Conservation (phyloP, 1,284 basidiomycete genomes). For the Wallemia ichthyophaga region DNA sequence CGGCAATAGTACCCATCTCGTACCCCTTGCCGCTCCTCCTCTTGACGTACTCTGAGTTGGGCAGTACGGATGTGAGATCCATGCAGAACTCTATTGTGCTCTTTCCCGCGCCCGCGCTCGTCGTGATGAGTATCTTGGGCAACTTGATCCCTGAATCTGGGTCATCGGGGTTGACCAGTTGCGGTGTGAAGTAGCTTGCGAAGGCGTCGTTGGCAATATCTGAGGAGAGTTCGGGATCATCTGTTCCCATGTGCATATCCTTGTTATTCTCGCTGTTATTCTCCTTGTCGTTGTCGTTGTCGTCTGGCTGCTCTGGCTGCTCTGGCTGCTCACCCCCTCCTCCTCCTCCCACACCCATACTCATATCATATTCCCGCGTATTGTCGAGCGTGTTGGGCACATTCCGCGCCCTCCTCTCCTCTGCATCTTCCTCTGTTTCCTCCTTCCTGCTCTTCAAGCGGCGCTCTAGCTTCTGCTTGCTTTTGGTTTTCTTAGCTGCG, state of each 20-base stretch:
- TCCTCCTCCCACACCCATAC: slow-evolving; percentile 17
- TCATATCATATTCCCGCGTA: slow-evolving; percentile 62
- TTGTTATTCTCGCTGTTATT: slow-evolving; percentile 3
- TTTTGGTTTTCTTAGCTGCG: not conserved
- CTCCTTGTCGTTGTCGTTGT: slow-evolving; percentile 6
- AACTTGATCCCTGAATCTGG: slow-evolving; percentile 23
- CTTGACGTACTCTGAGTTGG: slow-evolving; percentile 74
- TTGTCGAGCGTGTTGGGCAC: slow-evolving; percentile 79
- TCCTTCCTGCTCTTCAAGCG: not conserved
- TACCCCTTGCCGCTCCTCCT: slow-evolving; percentile 76
- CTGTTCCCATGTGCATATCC: slow-evolving; percentile 1
- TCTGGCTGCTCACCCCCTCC: slow-evolving; percentile 17
- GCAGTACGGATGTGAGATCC: slow-evolving; percentile 69
- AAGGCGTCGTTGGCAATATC: slow-evolving; percentile 43
- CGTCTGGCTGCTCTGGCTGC: slow-evolving; percentile 16
- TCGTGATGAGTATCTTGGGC: slow-evolving; percentile 68
- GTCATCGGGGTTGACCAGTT: slow-evolving; percentile 7
- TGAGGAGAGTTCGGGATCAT: slow-evolving; percentile 26
- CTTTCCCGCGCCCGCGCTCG: slow-evolving; percentile 56
- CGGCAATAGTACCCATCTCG: slow-evolving; percentile 70
- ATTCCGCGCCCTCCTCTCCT: slow-evolving; percentile 52
- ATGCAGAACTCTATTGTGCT: slow-evolving; percentile 63
- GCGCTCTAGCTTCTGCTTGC: not conserved
- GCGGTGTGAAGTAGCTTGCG: slow-evolving; percentile 32
- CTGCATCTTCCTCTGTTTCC: not conserved